Percentiles rank a stretch among this genome's conserved stretches.
phyloP scores from a whole-genome alignment of 768 basidiomycete species.

The Cubamyces sp. region DNA sequence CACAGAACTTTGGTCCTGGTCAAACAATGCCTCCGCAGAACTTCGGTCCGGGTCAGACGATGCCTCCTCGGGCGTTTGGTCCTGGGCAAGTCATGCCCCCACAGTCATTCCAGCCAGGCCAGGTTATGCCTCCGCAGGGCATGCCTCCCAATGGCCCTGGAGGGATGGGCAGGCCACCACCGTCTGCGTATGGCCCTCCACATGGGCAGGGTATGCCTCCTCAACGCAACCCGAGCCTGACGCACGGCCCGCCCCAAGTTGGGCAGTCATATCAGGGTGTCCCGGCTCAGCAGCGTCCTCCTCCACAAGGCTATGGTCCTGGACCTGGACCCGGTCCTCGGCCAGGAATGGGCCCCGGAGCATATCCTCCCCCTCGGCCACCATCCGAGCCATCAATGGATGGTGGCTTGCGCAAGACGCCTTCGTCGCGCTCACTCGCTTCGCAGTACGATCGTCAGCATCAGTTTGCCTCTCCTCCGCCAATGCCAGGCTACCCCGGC shows the following conservation, averaged over 20 bases:
- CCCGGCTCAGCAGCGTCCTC: constrained; percentile 8
- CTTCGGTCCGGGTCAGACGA: not conserved
- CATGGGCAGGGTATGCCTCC: constrained; percentile 26
- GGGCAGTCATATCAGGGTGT: constrained; percentile 14
- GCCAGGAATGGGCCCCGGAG: constrained; percentile 17
- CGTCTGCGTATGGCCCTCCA: constrained; percentile 18
- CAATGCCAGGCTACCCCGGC: constrained; percentile 43
- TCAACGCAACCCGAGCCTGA: constrained; percentile 13
- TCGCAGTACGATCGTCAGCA: constrained; percentile 46
- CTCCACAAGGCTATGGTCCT: constrained; percentile 11
- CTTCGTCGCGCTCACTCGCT: constrained; percentile 63
- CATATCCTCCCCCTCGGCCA: constrained; percentile 26
- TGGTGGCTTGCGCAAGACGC: constrained; percentile 50
- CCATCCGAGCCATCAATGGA: constrained; percentile 35
- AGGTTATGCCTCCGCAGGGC: constrained; percentile 16
- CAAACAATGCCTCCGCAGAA: constrained; percentile 24
- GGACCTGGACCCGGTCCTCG: constrained; percentile 12
- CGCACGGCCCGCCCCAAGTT: constrained; percentile 17
- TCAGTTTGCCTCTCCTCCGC: constrained; percentile 39
- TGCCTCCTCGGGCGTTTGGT: constrained; percentile 17
- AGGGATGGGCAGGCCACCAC: constrained; percentile 8
- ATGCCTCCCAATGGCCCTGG: constrained; percentile 9
- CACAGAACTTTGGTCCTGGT: constrained; percentile 27
- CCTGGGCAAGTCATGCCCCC: constrained; percentile 26
- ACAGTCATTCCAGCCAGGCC: constrained; percentile 18